Percentiles rank a stretch among this genome's conserved stretches.
Conservation (phyloP, 2,329 filamentous ascomycete genomes). For the Alternaria sp. region DNA sequence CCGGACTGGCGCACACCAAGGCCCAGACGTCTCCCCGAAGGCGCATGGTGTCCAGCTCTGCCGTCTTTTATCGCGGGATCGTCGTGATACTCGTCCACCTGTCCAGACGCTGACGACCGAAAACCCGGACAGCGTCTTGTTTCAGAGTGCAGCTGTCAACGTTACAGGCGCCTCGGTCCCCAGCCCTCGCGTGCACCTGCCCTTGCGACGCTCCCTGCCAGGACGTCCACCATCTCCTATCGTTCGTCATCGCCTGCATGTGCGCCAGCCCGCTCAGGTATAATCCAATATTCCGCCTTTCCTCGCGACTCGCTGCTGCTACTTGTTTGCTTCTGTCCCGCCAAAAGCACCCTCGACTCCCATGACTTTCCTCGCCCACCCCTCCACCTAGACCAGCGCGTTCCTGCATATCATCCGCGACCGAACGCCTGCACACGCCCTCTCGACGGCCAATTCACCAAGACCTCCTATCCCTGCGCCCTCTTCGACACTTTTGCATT, state of each 20-base stretch:
- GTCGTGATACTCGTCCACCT: neutral
- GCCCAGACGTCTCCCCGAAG: neutral
- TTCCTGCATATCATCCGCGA: neutral
- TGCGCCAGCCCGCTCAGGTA: slow-evolving; percentile 20
- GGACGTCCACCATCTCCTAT: slow-evolving; percentile 12
- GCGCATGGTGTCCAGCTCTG: neutral
- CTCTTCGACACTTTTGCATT: neutral
- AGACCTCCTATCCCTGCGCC: neutral
- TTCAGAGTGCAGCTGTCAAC: slow-evolving; percentile 5
- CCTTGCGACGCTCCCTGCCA: slow-evolving; percentile 8
- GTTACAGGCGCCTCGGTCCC: slow-evolving; percentile 8
- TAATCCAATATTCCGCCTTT: slow-evolving; percentile 20
- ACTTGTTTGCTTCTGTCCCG: slow-evolving; percentile 2
- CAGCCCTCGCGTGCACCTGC: slow-evolving; percentile 18
- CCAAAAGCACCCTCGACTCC: neutral
- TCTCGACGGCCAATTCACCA: neutral
- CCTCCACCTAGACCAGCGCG: neutral
- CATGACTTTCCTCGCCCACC: neutral
- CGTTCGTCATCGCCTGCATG: slow-evolving; percentile 21
- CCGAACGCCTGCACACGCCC: neutral
- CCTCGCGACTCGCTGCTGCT: slow-evolving; percentile 5
- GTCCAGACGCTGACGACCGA: neutral
- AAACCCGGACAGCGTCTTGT: neutral
- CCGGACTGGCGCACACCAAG: slow-evolving; percentile 13
- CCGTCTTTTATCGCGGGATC: neutral